Conservation (phyloP, 805 yeast genomes). For the Starmera caribaea region DNA sequence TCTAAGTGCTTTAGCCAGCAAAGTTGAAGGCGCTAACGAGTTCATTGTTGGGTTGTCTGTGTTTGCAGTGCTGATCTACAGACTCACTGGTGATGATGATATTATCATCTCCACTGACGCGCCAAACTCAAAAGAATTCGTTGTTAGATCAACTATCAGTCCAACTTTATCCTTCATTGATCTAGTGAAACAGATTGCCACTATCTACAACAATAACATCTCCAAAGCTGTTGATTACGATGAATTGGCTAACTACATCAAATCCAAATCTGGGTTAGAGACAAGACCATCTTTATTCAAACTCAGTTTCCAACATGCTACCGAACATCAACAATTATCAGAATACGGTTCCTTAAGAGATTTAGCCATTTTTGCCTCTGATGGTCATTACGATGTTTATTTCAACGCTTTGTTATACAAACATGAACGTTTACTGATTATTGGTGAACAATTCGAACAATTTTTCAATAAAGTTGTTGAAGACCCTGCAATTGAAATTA, state of each 20-base stretch:
- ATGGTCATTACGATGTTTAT: constrained; percentile 32
- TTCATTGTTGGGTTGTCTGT: constrained; percentile 54
- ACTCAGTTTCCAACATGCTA: constrained; percentile 44
- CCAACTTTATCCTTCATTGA: constrained; percentile 45
- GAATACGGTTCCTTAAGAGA: constrained; percentile 50
- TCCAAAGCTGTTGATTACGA: constrained; percentile 35
- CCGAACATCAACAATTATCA: constrained; percentile 14
- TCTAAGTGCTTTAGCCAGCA: constrained; percentile 11
- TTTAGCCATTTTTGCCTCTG: constrained; percentile 42
- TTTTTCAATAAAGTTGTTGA: constrained; percentile 31
- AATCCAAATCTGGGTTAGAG: constrained; percentile 39
- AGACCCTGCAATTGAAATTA: constrained; percentile 34
- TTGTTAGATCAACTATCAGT: constrained; percentile 52
- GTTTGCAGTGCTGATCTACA: constrained; percentile 59
- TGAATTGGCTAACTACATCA: constrained; percentile 45
- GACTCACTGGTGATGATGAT: constrained; percentile 92
- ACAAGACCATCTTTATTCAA: constrained; percentile 51
- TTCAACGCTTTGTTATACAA: constrained; percentile 75
- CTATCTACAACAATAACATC: constrained; percentile 26
- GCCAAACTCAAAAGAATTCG: constrained; percentile 34
- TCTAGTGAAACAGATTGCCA: constrained; percentile 35
- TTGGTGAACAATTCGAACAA: constrained; percentile 65
- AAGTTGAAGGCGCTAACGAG: constrained; percentile 17
- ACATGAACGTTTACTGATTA: constrained; percentile 52
- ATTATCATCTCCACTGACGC: constrained; percentile 73